These are phyloP conservation scores for Sporothrix pseudoabietina DNA, from an alignment of 2,329 filamentous ascomycete genomes.

Conservation along the genomic window DNA sequence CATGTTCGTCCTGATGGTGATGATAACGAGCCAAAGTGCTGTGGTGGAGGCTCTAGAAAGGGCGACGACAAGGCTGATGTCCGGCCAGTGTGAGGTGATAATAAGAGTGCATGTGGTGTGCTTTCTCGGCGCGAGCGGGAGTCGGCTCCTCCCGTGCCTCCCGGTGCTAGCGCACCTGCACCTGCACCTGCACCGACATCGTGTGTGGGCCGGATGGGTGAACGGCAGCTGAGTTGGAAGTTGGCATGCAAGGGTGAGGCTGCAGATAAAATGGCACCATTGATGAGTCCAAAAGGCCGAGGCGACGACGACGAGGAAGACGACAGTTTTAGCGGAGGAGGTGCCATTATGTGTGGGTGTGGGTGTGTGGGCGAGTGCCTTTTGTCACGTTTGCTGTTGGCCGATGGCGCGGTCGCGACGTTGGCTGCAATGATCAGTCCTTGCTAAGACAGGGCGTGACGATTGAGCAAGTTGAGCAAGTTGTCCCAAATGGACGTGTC, in stretches of 20 bases:
- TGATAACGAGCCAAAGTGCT: constrained; percentile 31
- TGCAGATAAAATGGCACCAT: constrained; percentile 39
- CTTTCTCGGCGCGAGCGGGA: neutral
- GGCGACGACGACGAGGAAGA: constrained; percentile 2
- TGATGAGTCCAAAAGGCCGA: constrained; percentile 30
- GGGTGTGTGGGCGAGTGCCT: too few relatives aligned
- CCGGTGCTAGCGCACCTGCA: constrained; percentile 14
- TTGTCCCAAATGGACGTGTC: neutral
- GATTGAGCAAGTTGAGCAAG: neutral
- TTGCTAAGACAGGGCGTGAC: neutral
- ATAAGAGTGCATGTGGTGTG: neutral
- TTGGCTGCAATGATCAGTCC: neutral
- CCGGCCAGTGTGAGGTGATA: neutral
- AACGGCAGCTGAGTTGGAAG: constrained; percentile 41
- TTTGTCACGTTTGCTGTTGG: neutral
- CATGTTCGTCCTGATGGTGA: constrained; percentile 20
- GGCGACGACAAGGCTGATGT: constrained; percentile 27
- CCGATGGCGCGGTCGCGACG: neutral
- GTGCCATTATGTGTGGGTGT: constrained; percentile 6
- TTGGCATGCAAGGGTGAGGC: constrained; percentile 39
- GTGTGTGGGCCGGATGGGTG: constrained; percentile 39
- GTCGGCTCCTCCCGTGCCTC: constrained; percentile 21
- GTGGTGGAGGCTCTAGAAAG: constrained; percentile 37
- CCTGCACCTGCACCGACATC: neutral
- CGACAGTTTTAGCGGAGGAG: neutral